phyloP scores from a whole-genome alignment of 768 basidiomycete species.

The Amanita rubescens region DNA sequence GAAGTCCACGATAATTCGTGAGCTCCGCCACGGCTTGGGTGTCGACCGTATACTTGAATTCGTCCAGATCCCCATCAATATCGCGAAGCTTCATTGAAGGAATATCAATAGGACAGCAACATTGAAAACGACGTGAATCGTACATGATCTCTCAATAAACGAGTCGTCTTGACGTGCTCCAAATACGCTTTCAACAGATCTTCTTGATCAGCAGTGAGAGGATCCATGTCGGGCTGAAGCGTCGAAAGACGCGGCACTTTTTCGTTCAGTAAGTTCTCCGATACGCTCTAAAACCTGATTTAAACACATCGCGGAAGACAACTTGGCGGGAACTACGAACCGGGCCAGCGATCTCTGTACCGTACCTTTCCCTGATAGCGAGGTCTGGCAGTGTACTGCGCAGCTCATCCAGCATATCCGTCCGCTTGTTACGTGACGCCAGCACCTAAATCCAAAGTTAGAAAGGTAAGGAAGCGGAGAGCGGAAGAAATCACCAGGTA shows the following conservation, averaged over 20 bases:
- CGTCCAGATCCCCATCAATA: neutral
- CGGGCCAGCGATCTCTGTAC: neutral
- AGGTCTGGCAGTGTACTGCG: neutral
- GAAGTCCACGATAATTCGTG: constrained; percentile 3
- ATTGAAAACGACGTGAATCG: neutral
- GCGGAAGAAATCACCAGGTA: neutral
- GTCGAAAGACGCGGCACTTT: neutral
- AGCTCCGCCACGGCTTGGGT: constrained; percentile 3
- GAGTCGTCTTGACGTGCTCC: neutral
- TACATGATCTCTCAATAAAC: neutral
- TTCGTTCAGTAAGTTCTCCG: neutral
- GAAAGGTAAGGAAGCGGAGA: no score
- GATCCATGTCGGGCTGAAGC: neutral
- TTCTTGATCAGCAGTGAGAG: neutral
- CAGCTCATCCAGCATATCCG: neutral
- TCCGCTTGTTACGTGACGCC: neutral
- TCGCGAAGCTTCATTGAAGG: neutral
- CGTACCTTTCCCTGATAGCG: neutral
- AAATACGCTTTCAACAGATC: neutral
- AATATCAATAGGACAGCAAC: no score
- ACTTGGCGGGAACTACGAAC: neutral
- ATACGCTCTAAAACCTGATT: neutral
- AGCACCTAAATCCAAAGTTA: neutral
- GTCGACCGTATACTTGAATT: neutral
- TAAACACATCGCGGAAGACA: neutral